Base-by-base conservation (phyloP, 345 rosid genomes). In the Viola odorata region DNA sequence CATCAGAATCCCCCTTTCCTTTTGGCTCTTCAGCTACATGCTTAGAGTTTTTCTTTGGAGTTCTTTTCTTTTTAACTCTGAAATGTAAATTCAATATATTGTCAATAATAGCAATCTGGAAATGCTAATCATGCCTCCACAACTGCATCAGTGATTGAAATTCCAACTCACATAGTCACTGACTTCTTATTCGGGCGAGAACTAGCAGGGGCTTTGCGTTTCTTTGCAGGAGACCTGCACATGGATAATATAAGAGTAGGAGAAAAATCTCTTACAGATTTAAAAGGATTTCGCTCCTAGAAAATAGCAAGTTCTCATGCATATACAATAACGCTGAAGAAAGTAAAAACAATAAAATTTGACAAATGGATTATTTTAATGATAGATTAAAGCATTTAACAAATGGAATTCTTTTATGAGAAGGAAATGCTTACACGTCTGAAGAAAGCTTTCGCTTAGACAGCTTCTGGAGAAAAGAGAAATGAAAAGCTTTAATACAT, bases 41-140 rank as follows among this genome's bases (percentile, higher is more conserved):
- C 70, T 70, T 86, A 17, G 71, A 14, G 69, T 71, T 74, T 69
- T 83, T 90, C 87, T 82, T 89, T 42, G 96, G 95, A 51, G 92
- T 94, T 82, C 96, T 83, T 84, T 81, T 86, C 53, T 86, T 81
- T 77, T 86, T 88, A 45, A 74, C 78, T 66, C 97, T 94, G 49
- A 23, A 23, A 23, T 23, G 32, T 23, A 23, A 23, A 23, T 23
- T 23, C 32, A 23, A 23, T 23, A 23, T 23, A 23, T 1, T 23
- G 32, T 23, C 32, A 23, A 23, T 23, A 23, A 23, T 23, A 23
- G 32, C 32, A 23, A 23, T 23, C 32, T 23, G 2, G 32, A 23
- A 23, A 23, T 23, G 32, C 2, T 0, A 23, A 23, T 23, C 32
- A 23, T 23, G 32, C 32, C 32, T 23, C 32, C 1, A 60, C 15